Evolutionary conservation across 768 basidiomycete genomes (phyloP).

Genomic region (Hemileccinum rubropunctum): DNA sequence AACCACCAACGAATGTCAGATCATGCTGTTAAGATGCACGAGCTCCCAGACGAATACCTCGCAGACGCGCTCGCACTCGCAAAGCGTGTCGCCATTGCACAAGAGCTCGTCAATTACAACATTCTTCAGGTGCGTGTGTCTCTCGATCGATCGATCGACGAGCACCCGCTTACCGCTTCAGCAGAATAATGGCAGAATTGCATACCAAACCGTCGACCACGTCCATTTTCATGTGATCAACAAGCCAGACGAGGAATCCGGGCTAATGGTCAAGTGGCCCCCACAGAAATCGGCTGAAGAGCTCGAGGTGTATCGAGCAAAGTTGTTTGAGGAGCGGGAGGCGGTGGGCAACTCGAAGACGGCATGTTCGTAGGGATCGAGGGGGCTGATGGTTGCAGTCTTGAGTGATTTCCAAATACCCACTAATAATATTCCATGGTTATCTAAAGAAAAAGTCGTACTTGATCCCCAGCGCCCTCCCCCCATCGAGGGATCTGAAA

Average conservation of each 20-base stretch:
- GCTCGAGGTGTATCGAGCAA: constrained; percentile 2
- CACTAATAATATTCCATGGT: too few species aligned
- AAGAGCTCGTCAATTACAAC: constrained; percentile 77
- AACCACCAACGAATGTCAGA: too few species aligned
- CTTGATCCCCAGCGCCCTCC: too few species aligned
- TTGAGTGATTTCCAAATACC: too few species aligned
- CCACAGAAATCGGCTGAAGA: constrained; percentile 9
- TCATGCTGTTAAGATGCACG: constrained; percentile 82
- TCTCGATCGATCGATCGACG: too few species aligned
- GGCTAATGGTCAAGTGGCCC: constrained; percentile 75
- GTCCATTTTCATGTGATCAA: constrained; percentile 94
- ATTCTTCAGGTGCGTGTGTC: constrained; percentile 78
- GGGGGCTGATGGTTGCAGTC: too few species aligned
- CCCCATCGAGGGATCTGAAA: too few species aligned
- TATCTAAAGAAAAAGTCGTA: too few species aligned
- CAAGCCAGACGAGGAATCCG: constrained; percentile 69
- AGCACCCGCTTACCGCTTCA: too few species aligned
- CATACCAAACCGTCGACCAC: constrained; percentile 72
- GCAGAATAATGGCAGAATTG: constrained; percentile 67
- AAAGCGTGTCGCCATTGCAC: constrained; percentile 78
- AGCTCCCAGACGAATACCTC: constrained; percentile 83
- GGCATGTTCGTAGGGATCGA: too few species aligned
- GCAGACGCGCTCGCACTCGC: constrained; percentile 72
- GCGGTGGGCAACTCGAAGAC: constrained; percentile 4
- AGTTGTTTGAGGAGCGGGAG: constrained; percentile 1